Percentiles rank a stretch among this genome's conserved stretches.
Conservation (phyloP, 768 basidiomycete genomes). For the Mycena capillaripes region DNA sequence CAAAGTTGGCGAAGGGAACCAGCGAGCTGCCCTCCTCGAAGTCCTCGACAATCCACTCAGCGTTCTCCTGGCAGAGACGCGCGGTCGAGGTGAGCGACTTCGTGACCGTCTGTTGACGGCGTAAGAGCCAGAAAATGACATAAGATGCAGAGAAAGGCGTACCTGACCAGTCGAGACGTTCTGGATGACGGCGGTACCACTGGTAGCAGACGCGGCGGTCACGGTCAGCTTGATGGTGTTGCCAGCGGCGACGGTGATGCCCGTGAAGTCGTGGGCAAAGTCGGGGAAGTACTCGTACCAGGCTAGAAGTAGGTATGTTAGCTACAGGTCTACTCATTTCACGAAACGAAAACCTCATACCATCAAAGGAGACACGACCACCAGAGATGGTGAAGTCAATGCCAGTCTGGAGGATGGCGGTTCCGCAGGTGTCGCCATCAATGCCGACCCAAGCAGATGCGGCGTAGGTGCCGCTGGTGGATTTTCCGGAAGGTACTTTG, state of each 20-base stretch:
- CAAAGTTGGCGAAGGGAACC: constrained; percentile 55
- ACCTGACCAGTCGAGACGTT: constrained; percentile 43
- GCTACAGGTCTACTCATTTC: background rate
- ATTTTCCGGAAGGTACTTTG: constrained; percentile 14
- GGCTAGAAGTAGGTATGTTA: background rate
- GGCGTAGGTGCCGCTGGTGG: constrained; percentile 40
- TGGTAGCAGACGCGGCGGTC: constrained; percentile 42
- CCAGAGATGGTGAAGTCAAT: constrained; percentile 48
- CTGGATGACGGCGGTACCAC: constrained; percentile 44
- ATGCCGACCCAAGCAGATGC: constrained; percentile 53
- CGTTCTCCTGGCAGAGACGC: constrained; percentile 29
- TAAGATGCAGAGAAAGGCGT: constrained; percentile 2
- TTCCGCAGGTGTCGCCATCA: constrained; percentile 52
- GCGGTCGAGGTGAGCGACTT: constrained; percentile 46
- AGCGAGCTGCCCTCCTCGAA: constrained; percentile 44
- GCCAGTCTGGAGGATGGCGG: constrained; percentile 53
- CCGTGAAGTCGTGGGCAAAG: constrained; percentile 49
- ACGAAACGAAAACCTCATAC: constrained; percentile 35
- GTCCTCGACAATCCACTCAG: constrained; percentile 56
- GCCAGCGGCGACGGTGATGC: constrained; percentile 44
- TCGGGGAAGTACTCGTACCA: constrained; percentile 53
- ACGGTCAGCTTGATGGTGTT: constrained; percentile 46
- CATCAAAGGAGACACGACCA: constrained; percentile 37
- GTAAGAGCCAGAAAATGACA: background rate
- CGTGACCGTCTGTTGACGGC: background rate